phyloP scores from a whole-genome alignment of 306 rosid species.

The Arachis stenosperma region DNA sequence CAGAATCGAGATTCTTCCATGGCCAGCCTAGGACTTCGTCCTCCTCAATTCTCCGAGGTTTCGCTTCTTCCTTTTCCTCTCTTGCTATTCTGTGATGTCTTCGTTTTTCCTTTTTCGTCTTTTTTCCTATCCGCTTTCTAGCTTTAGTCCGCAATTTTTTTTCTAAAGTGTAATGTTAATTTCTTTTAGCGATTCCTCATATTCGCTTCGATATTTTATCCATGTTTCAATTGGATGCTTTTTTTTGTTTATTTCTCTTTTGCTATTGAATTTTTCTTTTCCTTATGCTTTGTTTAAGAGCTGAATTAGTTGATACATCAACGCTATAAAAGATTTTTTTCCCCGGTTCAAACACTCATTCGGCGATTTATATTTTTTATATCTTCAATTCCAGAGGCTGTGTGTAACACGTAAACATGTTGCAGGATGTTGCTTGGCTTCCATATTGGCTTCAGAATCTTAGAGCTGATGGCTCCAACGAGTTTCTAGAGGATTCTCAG shows the following conservation, averaged over 20 bases:
- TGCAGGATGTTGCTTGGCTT: slow-evolving; percentile 83
- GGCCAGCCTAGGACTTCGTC: slow-evolving; percentile 41
- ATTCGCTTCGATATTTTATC: neutral
- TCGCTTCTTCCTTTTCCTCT: slow-evolving; percentile 10
- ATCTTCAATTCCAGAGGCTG: slow-evolving; percentile 30
- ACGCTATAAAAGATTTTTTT: neutral
- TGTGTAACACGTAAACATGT: slow-evolving; percentile 29
- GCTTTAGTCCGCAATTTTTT: neutral
- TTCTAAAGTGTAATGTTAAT: neutral
- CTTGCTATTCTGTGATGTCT: no score
- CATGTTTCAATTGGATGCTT: neutral
- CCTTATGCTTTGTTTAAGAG: neutral
- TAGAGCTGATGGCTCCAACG: slow-evolving; percentile 53
- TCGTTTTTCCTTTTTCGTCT: neutral
- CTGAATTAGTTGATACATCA: neutral
- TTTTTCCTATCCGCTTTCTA: neutral
- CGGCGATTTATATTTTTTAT: slow-evolving; percentile 4
- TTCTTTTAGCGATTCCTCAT: neutral
- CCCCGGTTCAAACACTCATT: slow-evolving; percentile 9
- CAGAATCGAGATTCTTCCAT: slow-evolving; percentile 37
- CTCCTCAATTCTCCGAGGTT: slow-evolving; percentile 50
- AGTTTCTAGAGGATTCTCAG: slow-evolving; percentile 44
- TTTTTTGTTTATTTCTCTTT: neutral
- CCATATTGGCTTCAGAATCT: slow-evolving; percentile 86
- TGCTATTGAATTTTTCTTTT: neutral